phyloP scores from a whole-genome alignment of 2,329 filamentous ascomycete genomes.

The Colletotrichum lindemuthianum region DNA sequence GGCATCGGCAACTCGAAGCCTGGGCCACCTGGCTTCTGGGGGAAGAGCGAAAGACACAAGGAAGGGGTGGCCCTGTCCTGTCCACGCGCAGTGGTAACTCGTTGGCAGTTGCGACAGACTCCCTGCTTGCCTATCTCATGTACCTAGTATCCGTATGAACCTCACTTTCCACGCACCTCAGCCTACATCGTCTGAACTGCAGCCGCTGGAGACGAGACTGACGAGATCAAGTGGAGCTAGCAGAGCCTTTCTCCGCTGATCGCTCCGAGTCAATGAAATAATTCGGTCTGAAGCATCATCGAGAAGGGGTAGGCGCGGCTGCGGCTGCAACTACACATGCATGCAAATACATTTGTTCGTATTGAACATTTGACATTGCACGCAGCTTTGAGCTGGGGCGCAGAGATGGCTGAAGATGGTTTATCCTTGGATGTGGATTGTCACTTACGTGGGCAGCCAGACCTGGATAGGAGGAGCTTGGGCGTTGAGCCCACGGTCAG shows the following conservation, averaged over 20 bases:
- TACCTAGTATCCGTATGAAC: too few species aligned
- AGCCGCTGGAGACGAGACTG: constrained; percentile 22
- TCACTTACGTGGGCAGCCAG: neutral
- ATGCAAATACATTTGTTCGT: neutral
- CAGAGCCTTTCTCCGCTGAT: constrained; percentile 16
- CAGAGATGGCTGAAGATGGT: constrained; percentile 15
- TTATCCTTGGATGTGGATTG: constrained; percentile 24
- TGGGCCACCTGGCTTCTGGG: constrained; percentile 20
- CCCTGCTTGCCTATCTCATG: too few species aligned
- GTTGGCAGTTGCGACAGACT: too few species aligned
- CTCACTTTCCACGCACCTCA: too few species aligned
- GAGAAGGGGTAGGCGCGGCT: too few species aligned
- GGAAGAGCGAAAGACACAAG: constrained; percentile 5
- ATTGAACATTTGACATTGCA: neutral
- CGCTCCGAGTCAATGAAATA: constrained; percentile 22
- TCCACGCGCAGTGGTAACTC: neutral
- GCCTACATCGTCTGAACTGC: neutral
- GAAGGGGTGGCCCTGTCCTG: constrained; percentile 19
- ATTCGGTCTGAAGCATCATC: constrained; percentile 1
- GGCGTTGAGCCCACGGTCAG: neutral
- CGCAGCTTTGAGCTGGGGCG: too few species aligned
- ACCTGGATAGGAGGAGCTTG: constrained; percentile 12
- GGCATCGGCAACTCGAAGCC: constrained; percentile 1
- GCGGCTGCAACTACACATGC: too few species aligned
- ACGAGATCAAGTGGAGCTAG: neutral